These are phyloP conservation scores for Scytalidium lignicola DNA, from an alignment of 2,329 filamentous ascomycete genomes.

Conservation along the genomic window DNA sequence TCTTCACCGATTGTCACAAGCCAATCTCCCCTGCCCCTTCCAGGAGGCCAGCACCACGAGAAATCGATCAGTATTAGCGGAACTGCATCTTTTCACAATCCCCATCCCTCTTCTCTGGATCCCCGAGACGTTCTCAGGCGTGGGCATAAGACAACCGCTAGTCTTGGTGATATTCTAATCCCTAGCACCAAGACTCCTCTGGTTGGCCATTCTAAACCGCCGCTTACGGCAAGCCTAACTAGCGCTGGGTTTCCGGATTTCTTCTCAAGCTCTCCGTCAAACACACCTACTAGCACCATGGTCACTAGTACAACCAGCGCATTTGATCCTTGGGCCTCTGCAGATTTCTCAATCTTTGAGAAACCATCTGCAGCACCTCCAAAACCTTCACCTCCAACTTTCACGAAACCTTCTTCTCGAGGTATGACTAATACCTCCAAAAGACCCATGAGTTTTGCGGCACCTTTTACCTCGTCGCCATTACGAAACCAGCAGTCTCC, in stretches of 20 bases:
- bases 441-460: constrained; percentile 2
- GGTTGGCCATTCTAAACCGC: not conserved
- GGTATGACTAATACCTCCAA: not conserved
- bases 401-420: not conserved
- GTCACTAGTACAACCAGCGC: constrained; percentile 1
- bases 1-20: constrained; percentile 23
- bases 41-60: constrained; percentile 11
- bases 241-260: not conserved
- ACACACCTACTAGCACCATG: not conserved
- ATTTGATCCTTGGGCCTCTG: constrained; percentile 28
- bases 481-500: constrained; percentile 14
- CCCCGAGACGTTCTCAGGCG: not conserved
- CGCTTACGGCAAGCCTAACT: not conserved
- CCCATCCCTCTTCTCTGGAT: not conserved
- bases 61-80: constrained; percentile 16
- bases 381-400: constrained; percentile 3
- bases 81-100: not conserved
- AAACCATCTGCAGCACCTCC: constrained; percentile 5
- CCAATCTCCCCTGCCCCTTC: constrained; percentile 8
- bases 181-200: not conserved
- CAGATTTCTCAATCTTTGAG: constrained; percentile 33
- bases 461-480: constrained; percentile 4
- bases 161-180: not conserved
- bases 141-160: not conserved
- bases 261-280: not conserved